Base-by-base conservation (phyloP, 108 stramenopile genomes). In the Pseudonitzschia pungens region DNA sequence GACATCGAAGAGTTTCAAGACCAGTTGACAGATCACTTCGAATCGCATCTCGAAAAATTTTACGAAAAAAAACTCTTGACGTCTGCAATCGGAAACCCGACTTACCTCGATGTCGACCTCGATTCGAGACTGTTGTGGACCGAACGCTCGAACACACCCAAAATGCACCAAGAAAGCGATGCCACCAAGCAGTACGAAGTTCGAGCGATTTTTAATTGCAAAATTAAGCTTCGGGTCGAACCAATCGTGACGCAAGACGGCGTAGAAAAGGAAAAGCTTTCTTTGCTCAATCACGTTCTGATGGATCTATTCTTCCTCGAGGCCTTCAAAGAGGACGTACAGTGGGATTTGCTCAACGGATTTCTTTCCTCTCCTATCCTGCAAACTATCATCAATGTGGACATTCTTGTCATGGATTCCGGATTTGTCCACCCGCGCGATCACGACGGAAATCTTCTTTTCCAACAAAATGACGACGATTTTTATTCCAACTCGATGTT, bases 261-360 rank as follows among this genome's bases (percentile, higher is more conserved):
- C 14, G 57, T 10, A 3, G 33, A 62, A 40, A 67, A 44, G 43
- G 21, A 22, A 48, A 22, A 22, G 66, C 45, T 48, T 11, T 48
- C 45, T 18, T 26, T 67, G 6, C 27, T 72, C 24, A 65, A 71
- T 14, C 71, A 68, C 28, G 57, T 68, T 9, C 31, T 72, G 9
- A 70, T 79, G 42, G 54, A 73, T 36, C 21, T 79, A n/a, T 52
- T 74, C 20, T 70, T 79, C 26, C 64, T 79, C 28, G 78, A 79
- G 51, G 73, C 73, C 27, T 79, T 79, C 44, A 48, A 79, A 74
- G 57, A 56, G 18, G 69, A 68, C 29, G 44, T 74, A 21, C 69
- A 79, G 36, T 78, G 71, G 59, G 53, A 52, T 2, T 42, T 78
- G 21, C 54, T 72, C 1, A 45, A 78, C 32, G 33, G 22, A 4